Evolutionary conservation across 306 rosid species (phyloP), one percentile per base, ranked within the genome.

Genomic region (Alnus rubra): DNA sequence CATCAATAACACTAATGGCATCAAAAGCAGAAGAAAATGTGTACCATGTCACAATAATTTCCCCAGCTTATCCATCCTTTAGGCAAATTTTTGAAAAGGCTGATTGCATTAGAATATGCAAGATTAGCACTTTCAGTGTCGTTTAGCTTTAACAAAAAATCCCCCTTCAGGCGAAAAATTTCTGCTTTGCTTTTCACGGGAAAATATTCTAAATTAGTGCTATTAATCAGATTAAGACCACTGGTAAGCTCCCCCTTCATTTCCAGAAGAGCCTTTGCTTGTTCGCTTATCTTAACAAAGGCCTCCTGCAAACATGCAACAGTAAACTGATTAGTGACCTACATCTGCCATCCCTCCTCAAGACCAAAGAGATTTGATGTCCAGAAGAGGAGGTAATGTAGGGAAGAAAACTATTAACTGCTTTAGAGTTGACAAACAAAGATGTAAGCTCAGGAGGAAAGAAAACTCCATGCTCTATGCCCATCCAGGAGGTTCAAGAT

Each of bases 1-100:
- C 50, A 73, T 62, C 53, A 73, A 74, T 62, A 74, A 82, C 62
- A 59, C 50, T 23, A 83, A 82, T 10, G 68, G 62, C 59, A 73
- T 5, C 49, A 53, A 76, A 80, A 79, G 75, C 67, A 79, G 30
- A 70, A 28, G 60, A 49, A 30, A 82, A 78, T 19, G 50, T 69
- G 73, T 91, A 96, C 99, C 98, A 88, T 79, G 84, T 96, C 99
- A 79, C 99, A 96, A 81, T 96, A 96, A 85, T 88, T 88, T 85
- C 99, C 99, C 99, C 99, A 96, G 88, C 99, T 91, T 88, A 93
- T 96, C 99, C 99, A 96, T 77, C 99, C 99, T 87, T 93, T 96
- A 11, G 99, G 98, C 88, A 93, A 84, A 84, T 85, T 93, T 84
- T 93, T 93, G 88, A 91, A 93, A 79, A 93, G 90, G 83, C 73